These are phyloP conservation scores for Sporothrix inflata DNA, from an alignment of 2,329 filamentous ascomycete genomes.

Conservation along the genomic window DNA sequence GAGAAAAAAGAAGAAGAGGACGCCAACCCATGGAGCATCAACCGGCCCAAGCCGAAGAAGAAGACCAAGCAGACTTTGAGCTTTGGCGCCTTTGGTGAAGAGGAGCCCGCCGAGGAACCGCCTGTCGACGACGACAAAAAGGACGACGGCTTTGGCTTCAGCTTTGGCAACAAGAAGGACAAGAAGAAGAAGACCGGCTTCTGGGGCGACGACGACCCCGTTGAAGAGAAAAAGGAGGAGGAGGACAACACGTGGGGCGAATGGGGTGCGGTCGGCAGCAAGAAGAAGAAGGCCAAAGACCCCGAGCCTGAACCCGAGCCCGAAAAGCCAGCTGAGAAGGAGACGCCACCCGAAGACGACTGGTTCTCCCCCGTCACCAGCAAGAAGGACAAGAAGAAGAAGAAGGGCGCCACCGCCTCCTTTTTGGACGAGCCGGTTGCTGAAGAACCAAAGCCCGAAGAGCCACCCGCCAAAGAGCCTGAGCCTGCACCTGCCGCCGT, in stretches of 20 bases:
- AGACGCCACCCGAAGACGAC: slow-evolving; percentile 37
- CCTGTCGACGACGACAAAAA: slow-evolving; percentile 39
- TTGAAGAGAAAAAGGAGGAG: slow-evolving; percentile 43
- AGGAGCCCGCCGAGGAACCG: slow-evolving; percentile 41
- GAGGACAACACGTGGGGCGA: slow-evolving; percentile 38
- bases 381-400: slow-evolving; percentile 53
- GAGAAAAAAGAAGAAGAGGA: slow-evolving; percentile 50
- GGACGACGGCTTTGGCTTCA: slow-evolving; percentile 40
- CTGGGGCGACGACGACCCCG: slow-evolving; percentile 42
- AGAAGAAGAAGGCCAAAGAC: slow-evolving; percentile 49
- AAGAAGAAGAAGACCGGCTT: slow-evolving; percentile 48
- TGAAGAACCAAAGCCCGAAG: slow-evolving; percentile 28
- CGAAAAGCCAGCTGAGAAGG: slow-evolving; percentile 32
- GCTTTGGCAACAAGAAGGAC: slow-evolving; percentile 48
- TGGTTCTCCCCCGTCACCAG: slow-evolving; percentile 41
- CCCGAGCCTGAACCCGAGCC: slow-evolving; percentile 34
- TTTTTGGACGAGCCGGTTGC: slow-evolving; percentile 31
- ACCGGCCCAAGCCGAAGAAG: slow-evolving; percentile 56
- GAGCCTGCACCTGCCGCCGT: slow-evolving; percentile 34
- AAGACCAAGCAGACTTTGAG: slow-evolving; percentile 50
- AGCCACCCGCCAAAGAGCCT: slow-evolving; percentile 29
- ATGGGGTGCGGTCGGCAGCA: slow-evolving; percentile 46
- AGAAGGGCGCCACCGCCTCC: slow-evolving; percentile 36
- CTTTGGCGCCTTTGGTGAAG: slow-evolving; percentile 53
- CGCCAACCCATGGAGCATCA: slow-evolving; percentile 55